Conservation (phyloP, 352 stramenopile genomes). For the Thalassiosira livingstoniorum region DNA sequence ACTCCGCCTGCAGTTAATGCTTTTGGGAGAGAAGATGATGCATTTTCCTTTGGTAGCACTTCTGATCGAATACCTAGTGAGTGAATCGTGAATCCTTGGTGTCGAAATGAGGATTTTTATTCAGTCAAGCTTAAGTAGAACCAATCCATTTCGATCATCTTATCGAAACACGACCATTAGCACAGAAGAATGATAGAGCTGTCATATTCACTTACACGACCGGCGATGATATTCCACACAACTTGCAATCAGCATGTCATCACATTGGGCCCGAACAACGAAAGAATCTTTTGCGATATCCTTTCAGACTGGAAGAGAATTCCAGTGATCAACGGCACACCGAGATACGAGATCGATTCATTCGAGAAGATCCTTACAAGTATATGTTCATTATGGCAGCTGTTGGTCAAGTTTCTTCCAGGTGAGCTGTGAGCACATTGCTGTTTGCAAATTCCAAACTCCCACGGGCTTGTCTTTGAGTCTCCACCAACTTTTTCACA, state of each 20-base stretch:
- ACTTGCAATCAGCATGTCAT: not conserved
- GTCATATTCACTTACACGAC: constrained; percentile 24
- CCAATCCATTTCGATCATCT: not conserved
- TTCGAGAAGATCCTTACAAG: constrained; percentile 31
- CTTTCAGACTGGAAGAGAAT: not conserved
- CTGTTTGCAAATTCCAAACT: not conserved
- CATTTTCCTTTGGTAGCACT: not conserved
- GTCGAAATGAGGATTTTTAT: not conserved
- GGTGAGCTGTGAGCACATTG: not conserved
- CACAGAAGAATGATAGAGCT: not conserved
- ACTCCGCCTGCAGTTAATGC: not conserved
- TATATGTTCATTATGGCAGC: constrained; percentile 42
- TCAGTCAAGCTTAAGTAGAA: not conserved
- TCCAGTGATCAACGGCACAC: not conserved
- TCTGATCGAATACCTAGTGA: not conserved
- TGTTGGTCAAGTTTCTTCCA: not conserved
- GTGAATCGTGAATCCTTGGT: not conserved
- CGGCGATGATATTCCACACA: constrained; percentile 7
- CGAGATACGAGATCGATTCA: constrained; percentile 15
- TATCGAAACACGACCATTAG: not conserved
- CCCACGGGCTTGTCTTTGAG: not conserved
- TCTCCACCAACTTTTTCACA: not conserved
- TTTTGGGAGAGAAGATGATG: not conserved
- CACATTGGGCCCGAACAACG: not conserved
- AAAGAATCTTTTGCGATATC: not conserved